phyloP scores from a whole-genome alignment of 805 yeast genomes.

The Priceomyces haplophilus region DNA sequence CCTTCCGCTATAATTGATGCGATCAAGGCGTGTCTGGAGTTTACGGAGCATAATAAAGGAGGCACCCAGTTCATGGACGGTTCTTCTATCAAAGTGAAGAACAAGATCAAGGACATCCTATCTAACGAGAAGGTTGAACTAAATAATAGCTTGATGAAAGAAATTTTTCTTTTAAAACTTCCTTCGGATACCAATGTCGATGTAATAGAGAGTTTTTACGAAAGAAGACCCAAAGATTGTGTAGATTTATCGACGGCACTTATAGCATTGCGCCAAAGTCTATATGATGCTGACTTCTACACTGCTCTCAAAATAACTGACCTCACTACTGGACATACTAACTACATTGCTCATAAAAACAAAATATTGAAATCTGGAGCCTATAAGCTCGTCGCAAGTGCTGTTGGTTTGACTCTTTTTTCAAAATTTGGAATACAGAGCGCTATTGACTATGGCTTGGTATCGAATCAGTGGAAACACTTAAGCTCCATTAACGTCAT shows the following conservation, averaged over 20 bases:
- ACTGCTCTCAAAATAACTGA: conserved; percentile 59
- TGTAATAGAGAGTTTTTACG: conserved; percentile 24
- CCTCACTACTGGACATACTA: conserved; percentile 54
- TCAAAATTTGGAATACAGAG: conserved; percentile 42
- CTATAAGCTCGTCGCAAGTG: conserved; percentile 28
- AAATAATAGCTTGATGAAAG: conserved; percentile 21
- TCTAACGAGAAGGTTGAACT: conserved; percentile 17
- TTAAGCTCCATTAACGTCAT: conserved; percentile 48
- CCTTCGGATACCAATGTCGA: conserved; percentile 29
- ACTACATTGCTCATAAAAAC: conserved; percentile 40
- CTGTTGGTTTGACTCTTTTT: conserved; percentile 32
- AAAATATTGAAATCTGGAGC: conserved; percentile 30
- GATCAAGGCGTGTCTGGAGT: conserved; percentile 21
- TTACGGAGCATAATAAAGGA: conserved; percentile 16
- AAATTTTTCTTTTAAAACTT: conserved; percentile 30
- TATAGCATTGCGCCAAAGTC: conserved; percentile 61
- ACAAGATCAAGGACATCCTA: conserved; percentile 21
- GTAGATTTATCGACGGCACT: conserved; percentile 44
- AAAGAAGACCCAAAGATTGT: conserved; percentile 20
- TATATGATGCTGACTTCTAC: conserved; percentile 56
- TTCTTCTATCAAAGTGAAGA: conserved; percentile 18
- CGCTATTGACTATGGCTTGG: conserved; percentile 38
- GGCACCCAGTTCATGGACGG: conserved; percentile 23
- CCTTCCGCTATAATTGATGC: conserved; percentile 14
- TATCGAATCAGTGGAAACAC: conserved; percentile 35